Evolutionary conservation across 2,329 filamentous ascomycete genomes (phyloP), one percentile per base, ranked within the genome.

Genomic region (Curvularia verruculosa): DNA sequence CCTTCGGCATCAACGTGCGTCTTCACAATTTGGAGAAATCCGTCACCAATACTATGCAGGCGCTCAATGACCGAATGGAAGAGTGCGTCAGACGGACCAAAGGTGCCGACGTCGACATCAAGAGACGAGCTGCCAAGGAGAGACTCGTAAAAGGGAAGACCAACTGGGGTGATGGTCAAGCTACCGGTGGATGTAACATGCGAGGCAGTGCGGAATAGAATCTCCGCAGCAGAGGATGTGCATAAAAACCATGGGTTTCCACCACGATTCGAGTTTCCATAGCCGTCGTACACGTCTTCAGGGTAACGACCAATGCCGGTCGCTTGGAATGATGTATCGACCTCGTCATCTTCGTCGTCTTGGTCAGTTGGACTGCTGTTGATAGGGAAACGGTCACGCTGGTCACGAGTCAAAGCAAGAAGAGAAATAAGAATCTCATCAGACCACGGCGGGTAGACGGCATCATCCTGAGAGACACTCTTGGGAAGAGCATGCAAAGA

Each of bases 211-310:
- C 68, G 74, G 65, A 76, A 80, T 5, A 80, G 63, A 43, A 79
- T 58, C 41, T 77, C 71, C 5, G 78, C 73, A 1, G 76, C 77
- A n/a, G 71, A 70, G 8, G 73, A 70, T 4, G 78, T 80, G 67
- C 77, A 79, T 7, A 80, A 69, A 58, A 79, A 80, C 77, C 77
- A 79, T 5, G 77, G 77, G 46, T 79, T 77, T 18, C 77, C 77
- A 41, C 65, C 68, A 10, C 58, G 61, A 12, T 52, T 41, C 4
- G 67, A 65, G 31, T 59, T 75, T 28, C 65, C 67, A 56, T 76
- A 75, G 18, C 77, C 77, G 60, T 78, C 67, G 62, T 79, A 79
- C 0, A 71, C 66, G 59, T 80, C 78, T 66, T 80, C 78, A 1
- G 77, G 77, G 56, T 80, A 80, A 43, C 78, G 71, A 18, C 78